Evolutionary conservation across 2,329 filamentous ascomycete genomes (phyloP).

Genomic region (Didymella exigua): DNA sequence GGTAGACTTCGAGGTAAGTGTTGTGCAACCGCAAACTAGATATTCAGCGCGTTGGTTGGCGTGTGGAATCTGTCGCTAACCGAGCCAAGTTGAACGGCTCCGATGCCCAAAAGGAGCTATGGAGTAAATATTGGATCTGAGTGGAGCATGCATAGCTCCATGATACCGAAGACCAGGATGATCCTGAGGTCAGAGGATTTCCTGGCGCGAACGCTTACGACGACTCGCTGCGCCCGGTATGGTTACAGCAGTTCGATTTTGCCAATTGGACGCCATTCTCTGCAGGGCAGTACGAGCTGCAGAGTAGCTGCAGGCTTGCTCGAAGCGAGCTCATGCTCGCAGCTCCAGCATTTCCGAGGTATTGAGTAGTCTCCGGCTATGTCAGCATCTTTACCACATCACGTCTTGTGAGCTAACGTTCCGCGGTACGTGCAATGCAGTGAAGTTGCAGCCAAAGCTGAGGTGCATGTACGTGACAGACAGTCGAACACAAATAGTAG

Average conservation of each 20-base stretch:
- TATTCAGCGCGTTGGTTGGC: not conserved
- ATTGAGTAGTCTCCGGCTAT: slow-evolving; percentile 1
- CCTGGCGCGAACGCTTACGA: slow-evolving; percentile 19
- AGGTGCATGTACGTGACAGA: slow-evolving; percentile 2
- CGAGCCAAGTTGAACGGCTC: slow-evolving; percentile 66
- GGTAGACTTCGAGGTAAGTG: slow-evolving; percentile 70
- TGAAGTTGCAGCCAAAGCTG: slow-evolving; percentile 5
- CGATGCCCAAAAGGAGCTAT: slow-evolving; percentile 70
- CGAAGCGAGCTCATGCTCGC: slow-evolving; percentile 28
- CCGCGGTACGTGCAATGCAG: slow-evolving; percentile 10
- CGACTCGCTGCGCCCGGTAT: slow-evolving; percentile 14
- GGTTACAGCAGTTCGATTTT: not conserved
- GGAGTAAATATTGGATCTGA: slow-evolving; percentile 78
- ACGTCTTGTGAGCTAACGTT: not conserved
- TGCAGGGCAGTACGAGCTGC: slow-evolving; percentile 7
- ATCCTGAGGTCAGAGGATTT: slow-evolving; percentile 16
- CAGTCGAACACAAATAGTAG: not conserved
- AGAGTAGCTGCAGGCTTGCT: not conserved
- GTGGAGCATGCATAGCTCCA: slow-evolving; percentile 19
- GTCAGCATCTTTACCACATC: slow-evolving; percentile 8
- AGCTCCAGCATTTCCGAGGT: slow-evolving; percentile 20
- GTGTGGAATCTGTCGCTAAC: slow-evolving; percentile 28
- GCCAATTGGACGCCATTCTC: slow-evolving; percentile 13
- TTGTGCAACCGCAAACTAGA: slow-evolving; percentile 25
- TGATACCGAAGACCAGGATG: slow-evolving; percentile 5